Base-by-base conservation (phyloP, 495 filamentous ascomycete genomes). In the Talaromyces adpressus region DNA sequence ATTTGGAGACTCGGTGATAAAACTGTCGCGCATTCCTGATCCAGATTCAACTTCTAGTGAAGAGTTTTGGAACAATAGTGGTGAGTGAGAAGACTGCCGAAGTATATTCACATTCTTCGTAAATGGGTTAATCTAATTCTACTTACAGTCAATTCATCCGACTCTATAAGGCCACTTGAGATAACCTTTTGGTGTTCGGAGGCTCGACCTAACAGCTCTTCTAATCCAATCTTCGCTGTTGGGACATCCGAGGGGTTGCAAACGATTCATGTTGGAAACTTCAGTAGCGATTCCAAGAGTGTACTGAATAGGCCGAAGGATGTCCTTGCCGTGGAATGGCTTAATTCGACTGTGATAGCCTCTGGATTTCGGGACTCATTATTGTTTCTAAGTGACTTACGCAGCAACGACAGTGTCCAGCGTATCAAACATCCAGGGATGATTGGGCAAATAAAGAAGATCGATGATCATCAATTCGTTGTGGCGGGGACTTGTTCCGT, bases 221-320 rank as follows among this genome's bases (percentile, higher is more conserved):
- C 66, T 62, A 36, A 67, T 73, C 3, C 62, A 6, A 9, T 71
- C 12, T 80, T 80, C 45, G 78, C 78, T 25, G 65, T 80, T 45
- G 78, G 76, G 14, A 73, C 76, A 4, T 80, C 78, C 8, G 69
- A 77, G 18, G 78, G 76, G 27, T 68, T 80, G 4, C 65, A 76
- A 59, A 77, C 73, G 3, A 63, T 79, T 7, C 69, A 74, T 49
- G 14, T 27, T n/a, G 29, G 16, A 9, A 14, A 18, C 8, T 20
- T 29, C 67, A 64, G 65, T 6, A 68, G 64, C 1, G 71, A 66
- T 58, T 66, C 70, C 62, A 78, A 75, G 74, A 64, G 67, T 1
- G 32, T 78, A 4, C 74, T 70, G 0, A 69, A 76, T 30, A 73
- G 72, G 30, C 64, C 75, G 0, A 65, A 67, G 11, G 70, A 73